A percentile compares a stretch with the other conserved stretches of the same genome.
Conservation (phyloP, 129 eudicot species). For the Tagetes patula region DNA sequence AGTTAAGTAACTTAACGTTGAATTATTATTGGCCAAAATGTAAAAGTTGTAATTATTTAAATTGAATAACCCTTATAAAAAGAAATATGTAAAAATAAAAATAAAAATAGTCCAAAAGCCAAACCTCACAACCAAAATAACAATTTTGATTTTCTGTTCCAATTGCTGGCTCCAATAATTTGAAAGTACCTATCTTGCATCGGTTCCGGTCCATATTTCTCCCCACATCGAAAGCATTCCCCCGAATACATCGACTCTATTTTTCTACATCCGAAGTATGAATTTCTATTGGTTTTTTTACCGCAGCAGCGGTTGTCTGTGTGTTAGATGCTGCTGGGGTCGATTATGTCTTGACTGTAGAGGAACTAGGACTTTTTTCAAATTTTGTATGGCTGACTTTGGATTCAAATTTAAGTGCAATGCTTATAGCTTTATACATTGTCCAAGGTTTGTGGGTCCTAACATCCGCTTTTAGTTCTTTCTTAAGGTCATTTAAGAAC, state of each 20-base stretch:
- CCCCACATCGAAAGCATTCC: not conserved
- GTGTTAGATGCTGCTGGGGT: not conserved
- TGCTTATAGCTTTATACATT: not conserved
- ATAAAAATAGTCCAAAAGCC: too few relatives aligned
- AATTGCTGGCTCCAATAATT: not conserved
- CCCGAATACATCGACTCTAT: not conserved
- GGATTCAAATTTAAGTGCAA: not conserved
- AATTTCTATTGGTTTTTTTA: not conserved
- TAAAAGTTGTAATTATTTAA: too few relatives aligned
- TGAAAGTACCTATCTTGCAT: not conserved
- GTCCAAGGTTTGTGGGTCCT: not conserved
- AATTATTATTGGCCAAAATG: too few relatives aligned
- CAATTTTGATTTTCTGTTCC: not conserved
- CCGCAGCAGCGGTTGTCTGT: not conserved
- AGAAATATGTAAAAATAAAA: too few relatives aligned
- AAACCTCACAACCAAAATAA: too few relatives aligned
- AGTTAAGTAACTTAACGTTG: too few relatives aligned
- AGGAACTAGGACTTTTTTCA: not conserved
- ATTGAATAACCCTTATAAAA: too few relatives aligned
- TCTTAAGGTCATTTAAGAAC: not conserved
- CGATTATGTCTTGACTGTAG: not conserved
- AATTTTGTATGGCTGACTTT: not conserved
- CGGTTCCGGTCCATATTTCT: not conserved
- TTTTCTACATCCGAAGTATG: not conserved
- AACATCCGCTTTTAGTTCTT: not conserved